Evolutionary conservation across 345 rosid species (phyloP), one percentile per base, ranked within the genome.

Genomic region (Abelmoschus esculentus): DNA sequence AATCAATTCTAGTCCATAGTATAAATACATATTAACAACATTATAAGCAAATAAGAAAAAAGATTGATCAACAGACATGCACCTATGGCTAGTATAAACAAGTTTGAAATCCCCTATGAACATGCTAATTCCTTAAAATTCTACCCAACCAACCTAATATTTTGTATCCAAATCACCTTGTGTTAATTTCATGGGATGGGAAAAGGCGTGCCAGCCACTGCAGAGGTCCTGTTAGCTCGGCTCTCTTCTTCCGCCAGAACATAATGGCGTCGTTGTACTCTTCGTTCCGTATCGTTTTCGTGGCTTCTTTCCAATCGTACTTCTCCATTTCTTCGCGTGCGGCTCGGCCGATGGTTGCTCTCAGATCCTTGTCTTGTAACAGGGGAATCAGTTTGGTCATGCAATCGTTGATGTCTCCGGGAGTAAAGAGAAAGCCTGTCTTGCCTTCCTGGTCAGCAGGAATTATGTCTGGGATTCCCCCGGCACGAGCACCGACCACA

Each of bases 241-340:
- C 84, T 79, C 89, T 87, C 76, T 89, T 87, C 85, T 83, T 84
- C 74, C 88, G 79, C 99, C 99, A 95, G 86, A 91, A 95, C 98
- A 97, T 90, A 54, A 95, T 95, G 50, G 99, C 99, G 11, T 93
- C 97, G 36, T 84, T 83, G 79, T 95, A 95, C 42, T 95, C 92
- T 76, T 95, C 98, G 4, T 91, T 87, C 55, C 99, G 93, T 63
- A 95, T 91, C 76, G 71, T 88, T 26, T 80, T 83, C 0, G 98
- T 95, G 50, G 99, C 98, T 4, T 97, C 99, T 84, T 77, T 88
- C 99, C 99, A 95, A 17, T 87, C 96, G 60, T 95, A 91, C 82
- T 95, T 81, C 82, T 91, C 96, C 71, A 83, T 91, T 61, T 95
- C 99, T 81, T 76, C 77, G 5, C 99, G 90, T 32, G 96, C 96